phyloP scores from a whole-genome alignment of 2,329 filamentous ascomycete species.

The Nothomitra cinnamomea region DNA sequence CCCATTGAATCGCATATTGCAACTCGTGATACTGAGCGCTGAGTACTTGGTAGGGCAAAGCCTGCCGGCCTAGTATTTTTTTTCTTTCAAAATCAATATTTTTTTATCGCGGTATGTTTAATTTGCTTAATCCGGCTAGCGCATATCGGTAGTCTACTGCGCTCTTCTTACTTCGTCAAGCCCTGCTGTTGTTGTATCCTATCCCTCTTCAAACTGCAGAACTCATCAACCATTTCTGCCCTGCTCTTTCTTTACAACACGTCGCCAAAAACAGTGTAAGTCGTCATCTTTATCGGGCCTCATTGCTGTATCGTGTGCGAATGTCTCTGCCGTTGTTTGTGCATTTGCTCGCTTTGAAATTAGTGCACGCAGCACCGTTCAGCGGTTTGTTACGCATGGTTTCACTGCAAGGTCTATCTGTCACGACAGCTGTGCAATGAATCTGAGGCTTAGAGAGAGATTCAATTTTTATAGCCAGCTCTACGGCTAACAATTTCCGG shows the following conservation, averaged over 20 bases:
- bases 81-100: too few species aligned
- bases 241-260: not conserved
- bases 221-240: not conserved
- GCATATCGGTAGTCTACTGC: too few species aligned
- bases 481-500: not conserved
- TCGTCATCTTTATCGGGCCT: not conserved
- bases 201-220: not conserved
- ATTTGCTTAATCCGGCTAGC: too few species aligned
- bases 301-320: not conserved
- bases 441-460: not conserved
- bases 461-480: not conserved
- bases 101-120: too few species aligned
- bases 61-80: too few species aligned
- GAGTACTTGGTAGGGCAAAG: too few species aligned
- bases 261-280: not conserved
- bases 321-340: not conserved
- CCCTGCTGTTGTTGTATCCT: constrained; percentile 1
- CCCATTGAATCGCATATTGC: too few species aligned
- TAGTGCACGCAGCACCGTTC: not conserved
- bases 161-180: too few species aligned
- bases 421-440: not conserved
- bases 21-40: too few species aligned
- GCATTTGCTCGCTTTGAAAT: constrained; percentile 4
- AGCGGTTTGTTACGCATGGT: not conserved
- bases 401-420: not conserved